Percentiles rank a stretch among this genome's conserved stretches.
phyloP scores from a whole-genome alignment of 2,329 filamentous ascomycete genomes.

The Fusarium stilboides region DNA sequence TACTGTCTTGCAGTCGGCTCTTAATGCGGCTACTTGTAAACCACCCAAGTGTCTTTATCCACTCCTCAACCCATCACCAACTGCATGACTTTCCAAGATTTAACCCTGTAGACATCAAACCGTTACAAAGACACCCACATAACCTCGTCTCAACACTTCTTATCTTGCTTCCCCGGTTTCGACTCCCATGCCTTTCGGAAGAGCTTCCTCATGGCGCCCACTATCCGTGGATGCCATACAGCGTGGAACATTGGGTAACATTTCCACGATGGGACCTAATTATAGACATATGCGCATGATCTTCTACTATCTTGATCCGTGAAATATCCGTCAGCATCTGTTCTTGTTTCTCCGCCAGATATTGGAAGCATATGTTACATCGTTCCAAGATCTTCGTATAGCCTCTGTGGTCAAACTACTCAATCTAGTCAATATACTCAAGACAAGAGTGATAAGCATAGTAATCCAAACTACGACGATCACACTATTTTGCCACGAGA shows the following conservation, averaged over 20 bases:
- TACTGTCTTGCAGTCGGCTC: too few relatives aligned
- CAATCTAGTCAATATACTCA: too few relatives aligned
- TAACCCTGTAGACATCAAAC: not conserved
- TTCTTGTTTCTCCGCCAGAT: not conserved
- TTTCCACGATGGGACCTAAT: slow-evolving; percentile 12
- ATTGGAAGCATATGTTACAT: not conserved
- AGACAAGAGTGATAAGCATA: not conserved
- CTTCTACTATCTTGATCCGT: not conserved
- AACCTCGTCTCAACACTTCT: not conserved
- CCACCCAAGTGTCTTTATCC: not conserved
- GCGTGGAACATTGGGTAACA: not conserved
- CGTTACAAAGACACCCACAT: not conserved
- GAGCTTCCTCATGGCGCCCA: not conserved
- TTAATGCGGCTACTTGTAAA: too few relatives aligned
- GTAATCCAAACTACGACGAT: not conserved
- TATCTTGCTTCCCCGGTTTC: too few relatives aligned
- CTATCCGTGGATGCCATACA: slow-evolving; percentile 1
- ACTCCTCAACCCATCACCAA: not conserved
- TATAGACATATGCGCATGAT: not conserved
- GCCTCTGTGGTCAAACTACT: not conserved
- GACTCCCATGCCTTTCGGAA: not conserved
- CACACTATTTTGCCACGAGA: slow-evolving; percentile 10
- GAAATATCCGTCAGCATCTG: too few relatives aligned
- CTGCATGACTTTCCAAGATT: not conserved
- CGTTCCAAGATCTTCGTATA: not conserved